A percentile compares a stretch with the other conserved stretches of the same genome.
phyloP scores from a whole-genome alignment of 2,329 filamentous ascomycete species.

The Neonectria faginata region DNA sequence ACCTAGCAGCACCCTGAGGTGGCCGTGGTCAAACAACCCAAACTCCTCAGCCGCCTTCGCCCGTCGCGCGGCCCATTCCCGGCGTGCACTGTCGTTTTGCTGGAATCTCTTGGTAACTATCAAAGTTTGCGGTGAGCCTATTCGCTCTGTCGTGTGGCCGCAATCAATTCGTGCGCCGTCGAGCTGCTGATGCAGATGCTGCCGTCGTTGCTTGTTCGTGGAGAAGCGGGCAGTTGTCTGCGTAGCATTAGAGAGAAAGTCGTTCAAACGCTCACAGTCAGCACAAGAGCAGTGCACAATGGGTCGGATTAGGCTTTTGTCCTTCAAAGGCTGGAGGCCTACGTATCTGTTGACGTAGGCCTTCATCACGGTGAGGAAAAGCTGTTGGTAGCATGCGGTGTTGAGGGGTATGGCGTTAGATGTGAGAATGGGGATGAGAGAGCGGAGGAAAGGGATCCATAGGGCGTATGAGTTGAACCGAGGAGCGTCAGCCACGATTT shows the following conservation, averaged over 20 bases:
- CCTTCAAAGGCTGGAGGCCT: constrained; percentile 25
- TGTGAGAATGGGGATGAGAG: constrained; percentile 33
- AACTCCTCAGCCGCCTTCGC: constrained; percentile 1
- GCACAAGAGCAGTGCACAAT: constrained; percentile 37
- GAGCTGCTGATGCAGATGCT: constrained; percentile 40
- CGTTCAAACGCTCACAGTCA: constrained; percentile 43
- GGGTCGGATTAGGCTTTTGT: constrained; percentile 12
- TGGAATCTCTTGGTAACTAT: constrained; percentile 43
- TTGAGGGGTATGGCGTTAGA: constrained; percentile 22
- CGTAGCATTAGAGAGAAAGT: constrained; percentile 40
- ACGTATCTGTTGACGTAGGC: constrained; percentile 42
- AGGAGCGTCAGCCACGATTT: constrained; percentile 29
- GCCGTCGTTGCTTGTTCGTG: constrained; percentile 32
- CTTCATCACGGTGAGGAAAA: constrained; percentile 41
- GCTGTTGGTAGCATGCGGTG: constrained; percentile 35
- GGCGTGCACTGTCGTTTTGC: not conserved
- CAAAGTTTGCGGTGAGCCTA: constrained; percentile 27
- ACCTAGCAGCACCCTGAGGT: constrained; percentile 24
- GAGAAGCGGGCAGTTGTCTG: constrained; percentile 23
- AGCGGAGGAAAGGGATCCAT: constrained; percentile 49
- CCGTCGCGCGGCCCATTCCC: constrained; percentile 9
- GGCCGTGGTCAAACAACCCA: not conserved
- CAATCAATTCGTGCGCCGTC: constrained; percentile 33
- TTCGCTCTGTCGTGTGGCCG: constrained; percentile 32
- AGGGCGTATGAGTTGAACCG: constrained; percentile 30